Percentiles rank a stretch among this genome's conserved stretches.
Conservation (phyloP, 352 stramenopile species). For the Albugo candida region DNA sequence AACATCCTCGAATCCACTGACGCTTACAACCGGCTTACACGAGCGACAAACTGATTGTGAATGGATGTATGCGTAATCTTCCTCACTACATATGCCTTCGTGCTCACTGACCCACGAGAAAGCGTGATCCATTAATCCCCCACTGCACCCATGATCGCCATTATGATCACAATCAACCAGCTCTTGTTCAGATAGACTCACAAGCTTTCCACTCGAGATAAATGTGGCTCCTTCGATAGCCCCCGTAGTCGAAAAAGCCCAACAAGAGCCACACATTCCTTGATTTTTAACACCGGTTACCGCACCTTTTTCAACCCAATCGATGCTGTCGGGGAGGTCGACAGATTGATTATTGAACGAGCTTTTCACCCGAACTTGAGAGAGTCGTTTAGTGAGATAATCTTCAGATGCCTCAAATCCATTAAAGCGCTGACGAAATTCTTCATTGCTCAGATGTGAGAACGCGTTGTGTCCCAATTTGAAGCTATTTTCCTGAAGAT, state of each 20-base stretch:
- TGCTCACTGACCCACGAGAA: slow-evolving; percentile 90
- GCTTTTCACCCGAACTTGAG: neutral
- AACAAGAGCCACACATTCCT: slow-evolving; percentile 90
- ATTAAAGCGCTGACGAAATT: slow-evolving; percentile 81
- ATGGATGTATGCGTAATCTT: slow-evolving; percentile 89
- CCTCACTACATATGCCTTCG: slow-evolving; percentile 85
- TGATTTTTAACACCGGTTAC: slow-evolving; percentile 96
- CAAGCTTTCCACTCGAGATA: slow-evolving; percentile 80
- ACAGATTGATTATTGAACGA: slow-evolving; percentile 11
- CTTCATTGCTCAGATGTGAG: slow-evolving; percentile 87
- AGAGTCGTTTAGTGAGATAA: slow-evolving; percentile 35
- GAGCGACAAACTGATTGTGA: slow-evolving; percentile 50
- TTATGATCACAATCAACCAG: slow-evolving; percentile 94
- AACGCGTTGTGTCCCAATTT: slow-evolving; percentile 86
- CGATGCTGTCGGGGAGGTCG: slow-evolving; percentile 59
- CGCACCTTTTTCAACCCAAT: slow-evolving; percentile 90
- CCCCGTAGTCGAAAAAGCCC: slow-evolving; percentile 94
- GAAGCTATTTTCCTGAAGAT: slow-evolving; percentile 59
- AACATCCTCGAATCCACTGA: slow-evolving; percentile 82
- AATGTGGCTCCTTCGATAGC: slow-evolving; percentile 94
- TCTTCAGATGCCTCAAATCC: slow-evolving; percentile 26
- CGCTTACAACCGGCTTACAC: slow-evolving; percentile 69
- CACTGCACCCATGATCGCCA: slow-evolving; percentile 91
- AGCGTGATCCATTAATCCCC: slow-evolving; percentile 94
- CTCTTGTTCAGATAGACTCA: slow-evolving; percentile 93